Conservation (phyloP, 345 rosid genomes). For the Draba incana region DNA sequence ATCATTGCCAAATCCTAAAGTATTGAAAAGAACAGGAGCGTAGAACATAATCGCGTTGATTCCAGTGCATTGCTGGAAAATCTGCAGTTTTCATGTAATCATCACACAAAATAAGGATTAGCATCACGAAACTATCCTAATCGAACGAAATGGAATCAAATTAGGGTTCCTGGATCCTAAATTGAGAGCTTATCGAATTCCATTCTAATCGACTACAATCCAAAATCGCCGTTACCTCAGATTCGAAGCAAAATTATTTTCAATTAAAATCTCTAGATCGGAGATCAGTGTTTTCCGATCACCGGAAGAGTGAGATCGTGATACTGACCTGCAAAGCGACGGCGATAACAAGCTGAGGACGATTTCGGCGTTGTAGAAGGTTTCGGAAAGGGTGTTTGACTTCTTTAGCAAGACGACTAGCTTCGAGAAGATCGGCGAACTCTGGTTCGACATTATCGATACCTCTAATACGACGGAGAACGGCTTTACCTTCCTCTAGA, state of each 20-base stretch:
- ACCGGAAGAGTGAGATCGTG: not conserved
- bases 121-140: not conserved
- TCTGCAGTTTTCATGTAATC: slow-evolving; percentile 44
- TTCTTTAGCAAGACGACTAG: slow-evolving; percentile 79
- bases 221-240: not conserved
- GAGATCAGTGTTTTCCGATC: not conserved
- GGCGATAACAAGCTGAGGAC: slow-evolving; percentile 82
- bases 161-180: not conserved
- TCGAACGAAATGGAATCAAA: not conserved
- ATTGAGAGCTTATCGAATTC: not conserved
- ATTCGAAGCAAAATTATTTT: not conserved
- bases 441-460: slow-evolving; percentile 84
- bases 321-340: slow-evolving; percentile 72
- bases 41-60: slow-evolving; percentile 98
- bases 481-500: slow-evolving; percentile 85
- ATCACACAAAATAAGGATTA: not conserved
- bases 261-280: not conserved
- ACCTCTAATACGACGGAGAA: slow-evolving; percentile 77
- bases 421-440: slow-evolving; percentile 84
- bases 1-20: slow-evolving; percentile 73
- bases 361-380: slow-evolving; percentile 69
- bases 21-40: slow-evolving; percentile 84
- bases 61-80: slow-evolving; percentile 92
- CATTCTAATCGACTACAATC: not conserved
- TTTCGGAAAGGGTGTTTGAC: slow-evolving; percentile 92